Percentiles rank a stretch among this genome's conserved stretches.
Conservation (phyloP, 768 basidiomycete genomes). For the Panellus pusillus region DNA sequence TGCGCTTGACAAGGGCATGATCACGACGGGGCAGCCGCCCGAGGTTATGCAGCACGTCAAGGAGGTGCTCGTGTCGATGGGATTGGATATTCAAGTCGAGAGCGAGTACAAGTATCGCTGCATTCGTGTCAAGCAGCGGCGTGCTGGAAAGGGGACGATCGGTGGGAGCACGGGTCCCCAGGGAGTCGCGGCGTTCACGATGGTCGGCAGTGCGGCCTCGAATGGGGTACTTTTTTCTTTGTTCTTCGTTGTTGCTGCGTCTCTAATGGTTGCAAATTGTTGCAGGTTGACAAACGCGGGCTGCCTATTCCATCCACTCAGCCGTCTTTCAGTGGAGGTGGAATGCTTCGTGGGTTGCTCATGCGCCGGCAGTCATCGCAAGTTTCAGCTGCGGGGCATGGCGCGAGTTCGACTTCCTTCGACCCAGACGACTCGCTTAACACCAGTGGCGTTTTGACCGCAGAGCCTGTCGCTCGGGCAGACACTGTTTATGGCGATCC, state of each 20-base stretch:
- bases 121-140: slow-evolving; percentile 60
- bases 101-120: slow-evolving; percentile 91
- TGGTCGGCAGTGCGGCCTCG: slow-evolving; percentile 80
- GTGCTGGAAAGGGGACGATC: slow-evolving; percentile 53
- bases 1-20: slow-evolving; percentile 85
- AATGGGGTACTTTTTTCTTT: slow-evolving; percentile 68
- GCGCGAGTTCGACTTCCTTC: slow-evolving; percentile 42
- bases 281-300: slow-evolving; percentile 85
- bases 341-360: slow-evolving; percentile 84
- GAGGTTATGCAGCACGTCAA: slow-evolving; percentile 88
- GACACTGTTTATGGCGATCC: slow-evolving; percentile 77
- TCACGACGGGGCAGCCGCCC: slow-evolving; percentile 81
- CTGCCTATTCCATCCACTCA: slow-evolving; percentile 75
- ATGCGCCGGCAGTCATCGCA: slow-evolving; percentile 92
- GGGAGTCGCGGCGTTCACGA: slow-evolving; percentile 71
- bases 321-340: slow-evolving; percentile 64
- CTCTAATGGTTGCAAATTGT: slow-evolving; percentile 12
- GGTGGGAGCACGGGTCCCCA: slow-evolving; percentile 33
- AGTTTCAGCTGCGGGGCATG: slow-evolving; percentile 45
- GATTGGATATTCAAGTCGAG: slow-evolving; percentile 84
- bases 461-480: slow-evolving; percentile 42
- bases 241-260: neutral
- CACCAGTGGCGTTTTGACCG: slow-evolving; percentile 37
- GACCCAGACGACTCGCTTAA: slow-evolving; percentile 47
- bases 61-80: slow-evolving; percentile 82